Base-by-base conservation (phyloP, 176 grass and related monocot genomes). In the Chrysopogon serrulatus region DNA sequence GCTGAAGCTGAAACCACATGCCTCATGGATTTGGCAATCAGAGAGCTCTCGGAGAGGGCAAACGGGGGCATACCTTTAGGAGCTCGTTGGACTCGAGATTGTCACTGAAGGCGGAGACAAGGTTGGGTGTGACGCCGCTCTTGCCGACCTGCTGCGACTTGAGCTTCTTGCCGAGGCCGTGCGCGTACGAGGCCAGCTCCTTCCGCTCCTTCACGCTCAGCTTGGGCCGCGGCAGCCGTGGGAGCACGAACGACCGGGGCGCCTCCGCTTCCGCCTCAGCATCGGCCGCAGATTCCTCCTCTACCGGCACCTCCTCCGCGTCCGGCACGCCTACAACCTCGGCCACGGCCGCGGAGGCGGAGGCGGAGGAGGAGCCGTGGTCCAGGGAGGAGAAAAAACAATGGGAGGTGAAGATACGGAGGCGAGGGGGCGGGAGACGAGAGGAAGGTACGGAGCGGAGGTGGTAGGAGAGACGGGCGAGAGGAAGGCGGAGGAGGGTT, bases 101-200 rank as follows among this genome's bases (percentile, higher is more conserved):
- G 82, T 95, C 93, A 3, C 85, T 79, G 80, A 95, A 98, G 65
- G 93, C 90, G 28, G 87, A 53, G 10, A 87, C 89, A 59, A 98
- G 82, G 54, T 88, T 79, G 14, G 91, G 87, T 19, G 89, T 98
- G 74, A 96, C 87, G 18, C 96, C 93, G 13, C 85, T 87, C 82
- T 98, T 98, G 9, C 93, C 96, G 13, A 98, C 91, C 84, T 96
- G 93, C 89, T 98, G 93, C 77, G 83, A 89, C 77, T 98, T 98
- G 77, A 98, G 91, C 81, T 94, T 90, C 89, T 90, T 98, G 2
- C 96, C 91, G 10, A 96, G 96, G 63, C 87, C 85, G 83, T 98
- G 93, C 32, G 91, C 93, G 83, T 94, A 95, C 21, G 96, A 92
- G 27, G 93, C 89, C 56, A 98, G 86, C 69, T 94, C 96, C 83